Conservation (phyloP, 352 stramenopile genomes). For the Globisporangium camurandrum region DNA sequence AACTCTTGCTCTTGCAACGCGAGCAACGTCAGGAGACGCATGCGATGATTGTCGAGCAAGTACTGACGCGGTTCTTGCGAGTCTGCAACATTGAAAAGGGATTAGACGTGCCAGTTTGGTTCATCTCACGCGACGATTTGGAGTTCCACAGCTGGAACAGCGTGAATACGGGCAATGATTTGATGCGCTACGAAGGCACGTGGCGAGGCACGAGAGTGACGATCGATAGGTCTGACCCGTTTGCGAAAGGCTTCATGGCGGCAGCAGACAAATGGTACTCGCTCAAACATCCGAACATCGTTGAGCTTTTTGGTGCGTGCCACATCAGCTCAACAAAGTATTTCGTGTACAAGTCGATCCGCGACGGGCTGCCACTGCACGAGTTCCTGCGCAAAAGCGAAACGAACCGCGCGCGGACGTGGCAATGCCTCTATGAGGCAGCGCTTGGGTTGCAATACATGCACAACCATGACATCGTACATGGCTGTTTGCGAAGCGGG, state of each 20-base stretch:
- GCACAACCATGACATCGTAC: slow-evolving; percentile 15
- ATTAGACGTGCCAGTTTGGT: background rate
- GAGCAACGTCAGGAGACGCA: background rate
- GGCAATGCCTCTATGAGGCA: slow-evolving; percentile 15
- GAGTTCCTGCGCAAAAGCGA: slow-evolving; percentile 1
- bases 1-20: background rate
- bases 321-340: background rate
- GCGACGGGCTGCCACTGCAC: background rate
- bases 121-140: slow-evolving; percentile 1
- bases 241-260: background rate
- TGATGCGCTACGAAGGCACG: background rate
- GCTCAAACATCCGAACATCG: slow-evolving; percentile 3
- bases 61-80: background rate
- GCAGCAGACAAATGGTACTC: background rate
- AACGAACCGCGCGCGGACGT: background rate
- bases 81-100: background rate
- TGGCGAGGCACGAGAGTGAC: background rate
- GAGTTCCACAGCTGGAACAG: background rate
- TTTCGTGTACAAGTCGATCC: background rate
- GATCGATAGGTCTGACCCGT: background rate
- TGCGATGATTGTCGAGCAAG: background rate
- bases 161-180: background rate
- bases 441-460: slow-evolving; percentile 26
- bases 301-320: slow-evolving; percentile 1
- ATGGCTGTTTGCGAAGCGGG: slow-evolving; percentile 5